phyloP scores from a whole-genome alignment of 768 basidiomycete species.

The Suillus decipiens region DNA sequence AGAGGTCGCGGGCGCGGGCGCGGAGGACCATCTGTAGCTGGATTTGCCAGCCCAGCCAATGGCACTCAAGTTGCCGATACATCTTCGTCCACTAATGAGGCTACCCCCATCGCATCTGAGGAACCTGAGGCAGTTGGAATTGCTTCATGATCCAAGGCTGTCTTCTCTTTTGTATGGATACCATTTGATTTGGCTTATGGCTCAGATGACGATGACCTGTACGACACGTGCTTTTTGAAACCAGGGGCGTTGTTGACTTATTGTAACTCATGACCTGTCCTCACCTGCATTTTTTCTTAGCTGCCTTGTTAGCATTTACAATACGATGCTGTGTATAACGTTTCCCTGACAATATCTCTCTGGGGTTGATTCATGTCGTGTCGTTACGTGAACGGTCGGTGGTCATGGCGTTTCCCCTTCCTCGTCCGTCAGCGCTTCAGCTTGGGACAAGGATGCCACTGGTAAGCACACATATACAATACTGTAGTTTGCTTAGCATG shows the following conservation, averaged over 20 bases:
- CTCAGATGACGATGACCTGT: conserved; percentile 1
- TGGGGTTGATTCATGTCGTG: not conserved
- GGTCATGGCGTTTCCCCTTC: not conserved
- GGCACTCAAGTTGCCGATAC: not conserved
- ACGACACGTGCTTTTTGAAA: conserved; percentile 1
- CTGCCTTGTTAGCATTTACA: not conserved
- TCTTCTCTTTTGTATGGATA: conserved; percentile 1
- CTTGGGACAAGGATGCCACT: not conserved
- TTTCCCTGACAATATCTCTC: not conserved
- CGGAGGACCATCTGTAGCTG: conserved; percentile 22
- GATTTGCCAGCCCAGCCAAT: not conserved
- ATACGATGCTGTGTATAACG: not conserved
- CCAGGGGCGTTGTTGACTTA: conserved; percentile 9
- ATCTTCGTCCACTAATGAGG: not conserved
- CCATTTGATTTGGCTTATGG: conserved; percentile 6
- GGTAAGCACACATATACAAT: conserved; percentile 1
- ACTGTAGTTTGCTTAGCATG: not conserved
- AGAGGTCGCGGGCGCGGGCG: conserved; percentile 41
- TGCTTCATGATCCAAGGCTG: conserved; percentile 3
- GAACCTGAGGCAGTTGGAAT: conserved; percentile 7
- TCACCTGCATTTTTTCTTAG: conserved; percentile 5
- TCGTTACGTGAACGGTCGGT: not conserved
- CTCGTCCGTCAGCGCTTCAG: no score
- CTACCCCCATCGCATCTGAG: not conserved
- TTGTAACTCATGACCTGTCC: conserved; percentile 6